Percentiles rank a stretch among this genome's conserved stretches.
phyloP scores from a whole-genome alignment of 2,329 filamentous ascomycete genomes.

The Dactylellina parvicollis region DNA sequence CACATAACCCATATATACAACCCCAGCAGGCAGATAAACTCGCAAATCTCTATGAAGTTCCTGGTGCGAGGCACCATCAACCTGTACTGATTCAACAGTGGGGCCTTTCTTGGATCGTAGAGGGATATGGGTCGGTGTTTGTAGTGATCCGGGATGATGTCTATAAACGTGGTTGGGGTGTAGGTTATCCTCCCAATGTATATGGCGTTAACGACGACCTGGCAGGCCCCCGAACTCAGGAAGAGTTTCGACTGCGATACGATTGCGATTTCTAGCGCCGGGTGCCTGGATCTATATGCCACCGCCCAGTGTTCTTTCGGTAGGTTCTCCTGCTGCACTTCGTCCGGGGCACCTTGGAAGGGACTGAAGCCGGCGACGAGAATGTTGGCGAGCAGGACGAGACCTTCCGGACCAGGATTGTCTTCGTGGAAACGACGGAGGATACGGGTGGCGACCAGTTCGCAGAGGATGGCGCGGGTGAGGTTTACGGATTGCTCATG shows the following conservation, averaged over 20 bases:
- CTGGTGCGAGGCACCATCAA: slow-evolving; percentile 82
- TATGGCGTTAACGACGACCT: slow-evolving; percentile 83
- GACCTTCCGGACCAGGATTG: slow-evolving; percentile 74
- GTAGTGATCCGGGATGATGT: slow-evolving; percentile 86
- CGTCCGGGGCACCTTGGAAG: slow-evolving; percentile 80
- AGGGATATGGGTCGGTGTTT: slow-evolving; percentile 83
- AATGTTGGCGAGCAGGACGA: slow-evolving; percentile 79
- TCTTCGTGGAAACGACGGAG: slow-evolving; percentile 82
- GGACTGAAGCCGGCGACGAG: slow-evolving; percentile 85
- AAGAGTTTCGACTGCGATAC: slow-evolving; percentile 83
- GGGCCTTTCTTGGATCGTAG: slow-evolving; percentile 79
- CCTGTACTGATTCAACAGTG: slow-evolving; percentile 83
- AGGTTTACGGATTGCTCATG: slow-evolving; percentile 84
- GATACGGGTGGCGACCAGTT: slow-evolving; percentile 80
- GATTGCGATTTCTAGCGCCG: slow-evolving; percentile 83
- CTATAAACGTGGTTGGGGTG: slow-evolving; percentile 81
- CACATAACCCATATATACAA: slow-evolving; percentile 80
- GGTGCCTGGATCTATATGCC: slow-evolving; percentile 62
- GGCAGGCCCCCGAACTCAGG: slow-evolving; percentile 78
- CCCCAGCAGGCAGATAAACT: slow-evolving; percentile 75
- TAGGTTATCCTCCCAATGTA: slow-evolving; percentile 83
- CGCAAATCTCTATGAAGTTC: slow-evolving; percentile 77
- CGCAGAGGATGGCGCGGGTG: slow-evolving; percentile 80
- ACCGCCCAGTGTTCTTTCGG: slow-evolving; percentile 64
- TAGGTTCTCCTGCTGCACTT: slow-evolving; percentile 70